Evolutionary conservation across 2,329 filamentous ascomycete genomes (phyloP), one percentile per base, ranked within the genome.

Genomic region (Colletotrichum simmondsii): DNA sequence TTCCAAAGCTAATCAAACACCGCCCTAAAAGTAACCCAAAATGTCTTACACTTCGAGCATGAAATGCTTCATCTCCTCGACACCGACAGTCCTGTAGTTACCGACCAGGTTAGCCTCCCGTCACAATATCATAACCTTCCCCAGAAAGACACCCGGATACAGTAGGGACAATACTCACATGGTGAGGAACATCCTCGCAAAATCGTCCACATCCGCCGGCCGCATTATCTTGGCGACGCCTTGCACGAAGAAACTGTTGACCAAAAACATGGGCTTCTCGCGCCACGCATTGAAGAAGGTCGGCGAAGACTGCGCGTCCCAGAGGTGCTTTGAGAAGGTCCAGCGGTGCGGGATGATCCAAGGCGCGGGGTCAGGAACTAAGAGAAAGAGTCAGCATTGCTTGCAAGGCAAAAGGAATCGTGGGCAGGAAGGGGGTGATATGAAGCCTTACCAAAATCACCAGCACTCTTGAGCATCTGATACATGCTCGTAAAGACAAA

Each of bases 271-370:
- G 10, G 83, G 82, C 78, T 83, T 84, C 42, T 82, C 80, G n/a
- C 83, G 81, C 85, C 85, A 87, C 2, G 84, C 81, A 2, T 78
- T 80, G 75, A 80, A 86, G 74, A 87, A 87, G 2, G 83, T 80
- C 24, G 83, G 77, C 1, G 85, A 83, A 5, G 80, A 81, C 35
- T 76, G 71, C 1, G 85, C 84, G 19, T 84, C 79, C 85, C 85
- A 87, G 22, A 87, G 81, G 68, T 85, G 80, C 8, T 78, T 78
- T 6, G 84, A 86, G 22, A 84, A 80, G 3, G 81, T 87, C 79
- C 78, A 80, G n/a, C 78, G 72, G 37, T 79, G 75, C 24, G 71
- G 53, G 4, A 64, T 68, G 14, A 64, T 56, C 76, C 77, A 80
- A 19, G 70, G 60, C 14, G 72, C 73, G 5, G 75, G 32, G 22